A percentile compares a stretch with the other conserved stretches of the same genome.
Evolutionary conservation across 31 red algal species (phyloP).

Genomic region (Odonthalia washingtoniensis): DNA sequence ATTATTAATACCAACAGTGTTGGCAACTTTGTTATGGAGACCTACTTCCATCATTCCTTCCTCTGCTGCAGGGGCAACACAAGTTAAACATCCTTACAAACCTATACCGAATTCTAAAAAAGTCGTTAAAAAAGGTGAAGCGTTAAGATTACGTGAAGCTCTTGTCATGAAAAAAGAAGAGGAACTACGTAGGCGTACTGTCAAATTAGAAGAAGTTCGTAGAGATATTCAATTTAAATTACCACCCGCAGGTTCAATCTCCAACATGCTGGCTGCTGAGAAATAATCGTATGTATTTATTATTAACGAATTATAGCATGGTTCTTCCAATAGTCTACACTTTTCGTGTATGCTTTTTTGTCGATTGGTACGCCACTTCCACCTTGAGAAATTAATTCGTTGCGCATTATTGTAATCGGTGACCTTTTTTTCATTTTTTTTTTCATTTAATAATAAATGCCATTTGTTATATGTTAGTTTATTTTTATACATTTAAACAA

Average conservation of each 20-base stretch:
- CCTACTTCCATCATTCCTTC: constrained; percentile 50
- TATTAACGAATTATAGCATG: constrained; percentile 66
- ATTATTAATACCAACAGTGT: constrained; percentile 47
- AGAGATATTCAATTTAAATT: constrained; percentile 61
- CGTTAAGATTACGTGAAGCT: constrained; percentile 47
- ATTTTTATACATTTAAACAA: no score
- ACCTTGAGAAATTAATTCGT: constrained; percentile 86
- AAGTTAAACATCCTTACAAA: constrained; percentile 20
- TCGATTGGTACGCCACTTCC: constrained; percentile 87
- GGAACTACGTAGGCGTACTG: constrained; percentile 36
- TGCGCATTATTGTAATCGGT: constrained; percentile 98
- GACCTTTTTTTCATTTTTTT: no score
- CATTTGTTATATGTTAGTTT: no score
- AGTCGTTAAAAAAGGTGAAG: constrained; percentile 59
- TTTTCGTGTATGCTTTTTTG: constrained; percentile 79
- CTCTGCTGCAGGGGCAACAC: background rate
- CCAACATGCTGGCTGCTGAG: constrained; percentile 53
- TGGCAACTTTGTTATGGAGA: constrained; percentile 50
- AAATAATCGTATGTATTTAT: background rate
- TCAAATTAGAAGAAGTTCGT: constrained; percentile 58
- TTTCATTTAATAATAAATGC: no score
- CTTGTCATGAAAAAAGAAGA: constrained; percentile 46
- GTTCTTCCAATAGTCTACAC: constrained; percentile 84
- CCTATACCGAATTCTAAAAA: constrained; percentile 62
- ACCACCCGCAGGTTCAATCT: constrained; percentile 52